Evolutionary conservation across 2,329 filamentous ascomycete genomes (phyloP).

Genomic region (Macrophomina pseudophaseolina): DNA sequence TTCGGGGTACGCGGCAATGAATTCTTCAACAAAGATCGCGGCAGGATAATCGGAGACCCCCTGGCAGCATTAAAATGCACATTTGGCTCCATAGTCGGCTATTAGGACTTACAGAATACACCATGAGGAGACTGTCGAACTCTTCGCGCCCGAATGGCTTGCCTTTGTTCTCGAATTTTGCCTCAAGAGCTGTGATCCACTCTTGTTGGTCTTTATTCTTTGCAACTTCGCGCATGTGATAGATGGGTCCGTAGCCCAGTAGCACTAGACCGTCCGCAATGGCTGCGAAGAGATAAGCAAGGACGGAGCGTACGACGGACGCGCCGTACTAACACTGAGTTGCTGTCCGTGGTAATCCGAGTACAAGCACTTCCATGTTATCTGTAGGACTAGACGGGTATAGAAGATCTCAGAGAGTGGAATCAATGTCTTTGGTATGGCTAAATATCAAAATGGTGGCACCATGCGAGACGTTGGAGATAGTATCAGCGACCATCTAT

Average conservation of each 20-base stretch:
- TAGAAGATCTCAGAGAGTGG: background rate
- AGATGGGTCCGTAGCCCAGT: conserved; percentile 33
- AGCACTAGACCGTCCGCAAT: conserved; percentile 34
- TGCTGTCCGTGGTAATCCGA: conserved; percentile 43
- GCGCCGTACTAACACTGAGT: conserved; percentile 30
- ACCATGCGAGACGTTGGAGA: too few relatives aligned
- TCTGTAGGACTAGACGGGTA: background rate
- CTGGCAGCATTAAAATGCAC: background rate
- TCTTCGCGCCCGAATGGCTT: conserved; percentile 36
- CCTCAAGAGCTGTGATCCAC: conserved; percentile 27
- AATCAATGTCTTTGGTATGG: too few relatives aligned
- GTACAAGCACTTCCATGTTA: conserved; percentile 41
- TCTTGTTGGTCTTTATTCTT: background rate
- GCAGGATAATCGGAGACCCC: conserved; percentile 30
- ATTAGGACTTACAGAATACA: conserved; percentile 26
- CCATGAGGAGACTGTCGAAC: conserved; percentile 43
- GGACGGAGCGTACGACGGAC: background rate
- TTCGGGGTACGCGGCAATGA: conserved; percentile 31
- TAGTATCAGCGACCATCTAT: too few relatives aligned
- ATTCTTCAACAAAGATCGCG: conserved; percentile 30
- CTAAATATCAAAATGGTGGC: too few relatives aligned
- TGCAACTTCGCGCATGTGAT: conserved; percentile 2
- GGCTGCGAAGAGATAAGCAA: background rate
- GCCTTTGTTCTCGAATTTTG: conserved; percentile 38
- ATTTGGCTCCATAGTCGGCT: background rate